These are phyloP conservation scores for Dactylellina leptospora DNA, from an alignment of 2,329 filamentous ascomycete species.

Conservation along the genomic window DNA sequence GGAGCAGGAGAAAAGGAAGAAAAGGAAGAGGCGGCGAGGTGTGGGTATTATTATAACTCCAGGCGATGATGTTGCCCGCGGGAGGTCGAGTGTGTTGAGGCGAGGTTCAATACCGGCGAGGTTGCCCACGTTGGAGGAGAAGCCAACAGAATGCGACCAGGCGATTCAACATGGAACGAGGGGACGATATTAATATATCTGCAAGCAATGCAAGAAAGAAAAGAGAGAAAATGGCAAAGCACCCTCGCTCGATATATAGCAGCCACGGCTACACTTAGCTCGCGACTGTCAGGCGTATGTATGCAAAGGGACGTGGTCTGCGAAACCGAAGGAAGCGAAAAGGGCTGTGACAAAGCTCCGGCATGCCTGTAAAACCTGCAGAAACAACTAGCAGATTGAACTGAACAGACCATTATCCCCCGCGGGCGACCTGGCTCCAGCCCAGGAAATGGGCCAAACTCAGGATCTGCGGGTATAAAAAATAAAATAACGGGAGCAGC, in stretches of 20 bases:
- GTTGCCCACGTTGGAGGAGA: neutral
- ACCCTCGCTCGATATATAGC: neutral
- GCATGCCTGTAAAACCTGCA: slow-evolving; percentile 37
- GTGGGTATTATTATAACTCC: slow-evolving; percentile 16
- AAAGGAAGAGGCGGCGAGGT: neutral
- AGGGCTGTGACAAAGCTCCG: slow-evolving; percentile 22
- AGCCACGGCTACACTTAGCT: too few species aligned
- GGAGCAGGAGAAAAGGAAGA: neutral
- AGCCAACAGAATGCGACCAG: too few species aligned
- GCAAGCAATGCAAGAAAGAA: slow-evolving; percentile 5
- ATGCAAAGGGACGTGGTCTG: slow-evolving; percentile 47
- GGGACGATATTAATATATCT: too few species aligned
- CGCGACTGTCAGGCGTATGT: too few species aligned
- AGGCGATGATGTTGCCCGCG: slow-evolving; percentile 23
- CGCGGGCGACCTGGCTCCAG: slow-evolving; percentile 25
- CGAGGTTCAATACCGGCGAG: slow-evolving; percentile 22
- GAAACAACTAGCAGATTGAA: slow-evolving; percentile 41
- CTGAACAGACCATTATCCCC: too few species aligned
- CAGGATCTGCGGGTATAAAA: slow-evolving; percentile 43
- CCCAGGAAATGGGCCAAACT: slow-evolving; percentile 14
- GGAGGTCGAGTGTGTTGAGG: slow-evolving; percentile 32
- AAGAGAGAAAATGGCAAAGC: neutral
- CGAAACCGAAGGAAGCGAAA: neutral
- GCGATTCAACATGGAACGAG: too few species aligned
- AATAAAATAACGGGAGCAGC: too few species aligned